These are phyloP conservation scores for Auriscalpium orientale DNA, from an alignment of 768 basidiomycete genomes.

Conservation along the genomic window DNA sequence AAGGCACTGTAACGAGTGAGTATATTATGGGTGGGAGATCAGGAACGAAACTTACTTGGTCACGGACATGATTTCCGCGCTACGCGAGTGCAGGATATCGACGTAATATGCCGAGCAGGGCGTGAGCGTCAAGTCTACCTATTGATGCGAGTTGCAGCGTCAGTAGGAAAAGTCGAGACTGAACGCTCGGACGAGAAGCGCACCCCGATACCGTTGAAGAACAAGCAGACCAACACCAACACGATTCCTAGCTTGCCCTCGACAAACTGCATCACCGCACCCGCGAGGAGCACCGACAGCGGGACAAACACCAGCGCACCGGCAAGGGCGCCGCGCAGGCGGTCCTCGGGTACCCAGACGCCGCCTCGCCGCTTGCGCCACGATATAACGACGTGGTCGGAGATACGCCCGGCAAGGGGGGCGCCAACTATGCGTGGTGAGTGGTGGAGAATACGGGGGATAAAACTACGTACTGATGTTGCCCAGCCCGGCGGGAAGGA, in stretches of 20 bases:
- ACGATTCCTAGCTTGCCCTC: constrained; percentile 41
- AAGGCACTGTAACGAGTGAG: constrained; percentile 32
- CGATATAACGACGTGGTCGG: constrained; percentile 44
- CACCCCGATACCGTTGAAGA: constrained; percentile 60
- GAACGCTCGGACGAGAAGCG: constrained; percentile 11
- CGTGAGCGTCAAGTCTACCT: constrained; percentile 52
- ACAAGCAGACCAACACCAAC: constrained; percentile 47
- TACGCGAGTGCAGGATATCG: constrained; percentile 51
- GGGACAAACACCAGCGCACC: constrained; percentile 45
- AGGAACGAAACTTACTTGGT: constrained; percentile 33
- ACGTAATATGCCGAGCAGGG: constrained; percentile 51
- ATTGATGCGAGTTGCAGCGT: not conserved
- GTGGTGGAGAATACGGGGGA: not conserved
- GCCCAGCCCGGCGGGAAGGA: constrained; percentile 52
- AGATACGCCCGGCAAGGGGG: constrained; percentile 48
- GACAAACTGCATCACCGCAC: constrained; percentile 43
- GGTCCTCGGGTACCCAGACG: constrained; percentile 62
- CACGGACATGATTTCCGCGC: constrained; percentile 57
- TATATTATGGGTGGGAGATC: not conserved
- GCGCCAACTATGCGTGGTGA: constrained; percentile 42
- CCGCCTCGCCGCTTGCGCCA: constrained; percentile 46
- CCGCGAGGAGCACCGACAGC: constrained; percentile 39
- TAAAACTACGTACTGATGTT: constrained; percentile 39
- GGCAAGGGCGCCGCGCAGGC: constrained; percentile 44
- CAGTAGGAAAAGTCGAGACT: not conserved